Evolutionary conservation across 768 basidiomycete species (phyloP).

Genomic region (Boletellus emodensis): DNA sequence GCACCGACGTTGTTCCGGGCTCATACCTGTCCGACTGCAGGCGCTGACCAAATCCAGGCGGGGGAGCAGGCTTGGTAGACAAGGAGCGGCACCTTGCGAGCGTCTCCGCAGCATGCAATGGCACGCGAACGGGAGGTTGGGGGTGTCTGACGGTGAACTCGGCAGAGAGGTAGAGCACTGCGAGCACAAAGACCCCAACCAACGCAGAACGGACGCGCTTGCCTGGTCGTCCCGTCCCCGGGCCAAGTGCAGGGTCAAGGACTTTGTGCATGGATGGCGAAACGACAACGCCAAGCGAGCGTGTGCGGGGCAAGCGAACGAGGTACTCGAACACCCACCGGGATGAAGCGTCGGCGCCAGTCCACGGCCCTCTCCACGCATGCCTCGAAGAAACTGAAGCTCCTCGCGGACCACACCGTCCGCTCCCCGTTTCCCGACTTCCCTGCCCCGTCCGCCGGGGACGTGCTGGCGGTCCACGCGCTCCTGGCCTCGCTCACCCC

Average conservation of each 20-base stretch:
- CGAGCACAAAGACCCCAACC: conserved; percentile 13
- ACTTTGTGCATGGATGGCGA: conserved; percentile 13
- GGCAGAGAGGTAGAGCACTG: conserved; percentile 13
- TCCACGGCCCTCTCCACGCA: conserved; percentile 8
- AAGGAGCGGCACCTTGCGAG: conserved; percentile 47
- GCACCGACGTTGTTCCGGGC: conserved; percentile 46
- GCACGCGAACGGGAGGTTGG: conserved; percentile 8
- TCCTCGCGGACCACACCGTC: conserved; percentile 38
- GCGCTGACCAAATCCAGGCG: conserved; percentile 44
- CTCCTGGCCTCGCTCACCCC: conserved; percentile 40
- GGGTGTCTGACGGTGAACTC: neutral
- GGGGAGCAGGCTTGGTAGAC: conserved; percentile 39
- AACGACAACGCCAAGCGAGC: too few relatives aligned
- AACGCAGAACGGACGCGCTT: conserved; percentile 11
- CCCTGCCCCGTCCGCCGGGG: conserved; percentile 40
- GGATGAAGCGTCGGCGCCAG: neutral
- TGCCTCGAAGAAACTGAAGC: conserved; percentile 47
- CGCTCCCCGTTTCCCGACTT: conserved; percentile 48
- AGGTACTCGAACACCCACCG: too few relatives aligned
- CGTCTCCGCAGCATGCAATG: conserved; percentile 25
- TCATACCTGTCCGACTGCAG: conserved; percentile 53
- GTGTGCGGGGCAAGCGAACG: too few relatives aligned
- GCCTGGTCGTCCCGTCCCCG: neutral
- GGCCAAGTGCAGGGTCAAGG: neutral
- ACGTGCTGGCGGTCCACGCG: conserved; percentile 38